Conservation (phyloP, 2,329 filamentous ascomycete genomes). For the Huntiella savannae region DNA sequence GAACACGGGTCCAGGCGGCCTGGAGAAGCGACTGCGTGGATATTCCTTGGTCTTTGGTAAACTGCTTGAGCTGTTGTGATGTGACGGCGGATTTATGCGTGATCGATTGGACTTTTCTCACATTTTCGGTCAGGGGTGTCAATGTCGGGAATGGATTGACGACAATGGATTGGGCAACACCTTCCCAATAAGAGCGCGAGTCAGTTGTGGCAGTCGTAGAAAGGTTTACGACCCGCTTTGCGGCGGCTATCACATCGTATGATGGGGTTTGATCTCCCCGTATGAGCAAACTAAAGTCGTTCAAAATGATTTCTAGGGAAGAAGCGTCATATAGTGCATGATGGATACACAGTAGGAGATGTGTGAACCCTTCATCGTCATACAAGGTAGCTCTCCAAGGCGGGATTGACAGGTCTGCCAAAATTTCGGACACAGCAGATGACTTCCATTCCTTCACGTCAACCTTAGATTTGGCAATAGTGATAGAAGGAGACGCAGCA, state of each 20-base stretch:
- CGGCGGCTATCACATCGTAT: not conserved
- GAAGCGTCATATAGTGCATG: conserved; percentile 76
- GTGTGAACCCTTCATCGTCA: conserved; percentile 12
- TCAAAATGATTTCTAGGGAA: conserved; percentile 47
- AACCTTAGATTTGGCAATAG: conserved; percentile 13
- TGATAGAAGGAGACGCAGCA: not conserved
- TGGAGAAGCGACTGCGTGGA: conserved; percentile 61
- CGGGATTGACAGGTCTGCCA: conserved; percentile 29
- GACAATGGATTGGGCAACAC: conserved; percentile 30
- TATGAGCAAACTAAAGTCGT: conserved; percentile 28
- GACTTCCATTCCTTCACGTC: conserved; percentile 21
- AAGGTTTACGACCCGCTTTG: not conserved
- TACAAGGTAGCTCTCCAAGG: conserved; percentile 44
- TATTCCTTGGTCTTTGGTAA: conserved; percentile 24
- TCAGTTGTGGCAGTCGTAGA: not conserved
- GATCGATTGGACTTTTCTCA: conserved; percentile 16
- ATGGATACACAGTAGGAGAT: conserved; percentile 31
- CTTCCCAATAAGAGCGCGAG: conserved; percentile 41
- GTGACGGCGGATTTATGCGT: conserved; percentile 16
- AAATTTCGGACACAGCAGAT: conserved; percentile 17
- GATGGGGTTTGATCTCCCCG: conserved; percentile 11
- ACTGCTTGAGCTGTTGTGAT: not conserved
- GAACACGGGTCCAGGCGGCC: conserved; percentile 56
- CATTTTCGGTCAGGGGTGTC: conserved; percentile 36
- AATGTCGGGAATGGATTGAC: conserved; percentile 60